These are phyloP conservation scores for Mortierella sp. DNA, from an alignment of 371 early-diverging fungal species.

Conservation along the genomic window DNA sequence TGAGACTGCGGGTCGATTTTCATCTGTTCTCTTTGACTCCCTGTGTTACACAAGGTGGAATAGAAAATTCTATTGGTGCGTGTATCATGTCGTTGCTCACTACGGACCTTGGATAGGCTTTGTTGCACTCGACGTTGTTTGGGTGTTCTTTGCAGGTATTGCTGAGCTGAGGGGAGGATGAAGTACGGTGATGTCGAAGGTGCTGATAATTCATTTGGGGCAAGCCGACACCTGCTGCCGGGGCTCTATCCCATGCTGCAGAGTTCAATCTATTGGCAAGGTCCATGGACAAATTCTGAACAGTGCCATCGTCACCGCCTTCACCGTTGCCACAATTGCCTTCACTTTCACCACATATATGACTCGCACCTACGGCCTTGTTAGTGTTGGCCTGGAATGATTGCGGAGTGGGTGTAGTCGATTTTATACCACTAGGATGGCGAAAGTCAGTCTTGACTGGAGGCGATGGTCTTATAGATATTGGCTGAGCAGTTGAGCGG, in stretches of 20 bases:
- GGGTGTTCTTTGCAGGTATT: too few relatives aligned
- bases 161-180: neutral
- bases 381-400: neutral
- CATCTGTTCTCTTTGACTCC: neutral
- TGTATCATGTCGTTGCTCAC: neutral
- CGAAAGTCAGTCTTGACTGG: neutral
- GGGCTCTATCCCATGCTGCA: neutral
- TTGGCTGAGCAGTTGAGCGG: neutral
- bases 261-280: neutral
- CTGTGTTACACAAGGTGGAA: slow-evolving; percentile 2
- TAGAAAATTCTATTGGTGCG: neutral
- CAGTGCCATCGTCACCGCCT: neutral
- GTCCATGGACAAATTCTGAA: slow-evolving; percentile 4
- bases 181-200: neutral
- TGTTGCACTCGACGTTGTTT: too few relatives aligned
- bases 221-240: neutral
- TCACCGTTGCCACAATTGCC: neutral
- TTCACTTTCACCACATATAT: neutral
- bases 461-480: neutral
- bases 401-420: neutral
- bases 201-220: neutral
- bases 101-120: too few relatives aligned
- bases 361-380: neutral
- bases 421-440: neutral
- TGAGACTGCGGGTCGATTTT: slow-evolving; percentile 10